A percentile compares a stretch with the other conserved stretches of the same genome.
These are phyloP conservation scores for Pseudopyricularia javanii DNA, from an alignment of 2,329 filamentous ascomycete species.

Conservation along the genomic window DNA sequence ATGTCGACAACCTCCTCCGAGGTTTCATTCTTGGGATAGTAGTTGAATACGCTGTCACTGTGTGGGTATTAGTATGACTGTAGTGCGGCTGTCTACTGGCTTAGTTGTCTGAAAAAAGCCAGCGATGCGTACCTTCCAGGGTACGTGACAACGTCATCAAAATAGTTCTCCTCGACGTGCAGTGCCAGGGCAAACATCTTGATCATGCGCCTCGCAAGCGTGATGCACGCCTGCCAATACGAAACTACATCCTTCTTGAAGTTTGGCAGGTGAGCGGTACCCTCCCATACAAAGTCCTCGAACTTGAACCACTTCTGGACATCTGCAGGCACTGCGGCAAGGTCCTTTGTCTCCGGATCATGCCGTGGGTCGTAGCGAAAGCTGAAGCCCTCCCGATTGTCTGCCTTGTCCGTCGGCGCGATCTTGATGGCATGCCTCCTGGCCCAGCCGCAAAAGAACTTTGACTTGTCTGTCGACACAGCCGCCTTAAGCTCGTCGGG, in stretches of 20 bases:
- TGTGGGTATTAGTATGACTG: background rate
- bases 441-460: conserved; percentile 9
- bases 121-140: conserved; percentile 11
- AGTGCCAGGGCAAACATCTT: conserved; percentile 11
- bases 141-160: conserved; percentile 24
- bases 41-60: conserved; percentile 12
- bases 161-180: conserved; percentile 16
- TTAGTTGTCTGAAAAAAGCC: background rate
- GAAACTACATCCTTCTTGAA: conserved; percentile 10
- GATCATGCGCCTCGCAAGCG: conserved; percentile 10
- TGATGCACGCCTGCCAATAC: conserved; percentile 12
- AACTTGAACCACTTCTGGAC: conserved; percentile 3
- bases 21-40: conserved; percentile 11
- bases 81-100: background rate
- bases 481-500: conserved; percentile 11
- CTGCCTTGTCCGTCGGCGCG: conserved; percentile 9
- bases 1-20: conserved; percentile 18
- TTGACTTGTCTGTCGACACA: conserved; percentile 5
- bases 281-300: conserved; percentile 12
- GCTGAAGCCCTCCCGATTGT: conserved; percentile 12
- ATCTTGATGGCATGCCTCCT: conserved; percentile 9
- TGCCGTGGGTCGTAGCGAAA: conserved; percentile 12
- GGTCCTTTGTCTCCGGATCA: conserved; percentile 6
- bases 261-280: conserved; percentile 9
- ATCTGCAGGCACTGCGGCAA: background rate